Base-by-base conservation (phyloP, 306 rosid genomes). In the Pterocarpus macrocarpus region DNA sequence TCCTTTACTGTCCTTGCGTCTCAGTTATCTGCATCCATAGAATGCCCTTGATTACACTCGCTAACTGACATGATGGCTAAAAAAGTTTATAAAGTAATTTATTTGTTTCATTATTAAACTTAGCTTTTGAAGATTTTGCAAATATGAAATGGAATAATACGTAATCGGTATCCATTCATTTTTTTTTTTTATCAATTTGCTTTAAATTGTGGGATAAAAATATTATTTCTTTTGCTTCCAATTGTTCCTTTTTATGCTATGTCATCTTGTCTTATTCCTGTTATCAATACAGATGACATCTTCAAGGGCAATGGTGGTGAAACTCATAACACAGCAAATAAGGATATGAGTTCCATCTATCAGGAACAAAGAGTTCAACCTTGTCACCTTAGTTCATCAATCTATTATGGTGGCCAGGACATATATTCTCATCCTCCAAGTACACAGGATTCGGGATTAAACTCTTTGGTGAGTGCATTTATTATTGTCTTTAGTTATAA, bases 361-460 rank as follows among this genome's bases (percentile, higher is more conserved):
- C 85, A 84, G 70, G 97, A 95, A 5, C 96, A 95, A 76, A 87
- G 87, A 86, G 87, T 85, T 49, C 93, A 90, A 41, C 99, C 98
- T 53, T 95, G 98, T 81, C 92, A 86, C 45, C 94, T 95, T 72
- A 90, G 98, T 50, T 95, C 98, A 71, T 95, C 99, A 55, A 92
- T 95, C 88, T 91, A 89, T 53, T 95, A 95, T 74, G 98, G 99
- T 58, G 99, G 98, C 81, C 98, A 87, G 75, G 99, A 95, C 65
- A 33, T 92, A 38, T 93, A 87, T 69, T 79, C 85, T 77, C 87
- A 59, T 53, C 92, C 96, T 62, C 90, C 80, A 78, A 86, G 64
- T 76, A 39, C 91, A 32, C 84, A 82, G 9, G 83, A 76, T 72
- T 59, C 86, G 0, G 89, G 35, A 77, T 75, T 34, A 8, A 86